Evolutionary conservation across 2,329 filamentous ascomycete genomes (phyloP).

Genomic region (Allantophomopsis lycopodina): DNA sequence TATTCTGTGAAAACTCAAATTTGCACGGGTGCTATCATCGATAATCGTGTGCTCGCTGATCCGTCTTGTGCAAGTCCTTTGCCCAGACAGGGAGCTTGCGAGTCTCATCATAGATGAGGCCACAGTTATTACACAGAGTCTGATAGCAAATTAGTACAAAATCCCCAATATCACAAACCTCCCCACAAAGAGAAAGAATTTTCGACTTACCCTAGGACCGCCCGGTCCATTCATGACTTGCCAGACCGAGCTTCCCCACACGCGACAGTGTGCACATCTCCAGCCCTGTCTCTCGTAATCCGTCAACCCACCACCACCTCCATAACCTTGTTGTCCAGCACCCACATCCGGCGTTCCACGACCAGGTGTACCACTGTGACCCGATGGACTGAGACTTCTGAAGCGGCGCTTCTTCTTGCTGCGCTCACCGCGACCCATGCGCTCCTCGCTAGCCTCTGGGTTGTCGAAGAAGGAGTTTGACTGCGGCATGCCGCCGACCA

Average conservation of each 20-base stretch:
- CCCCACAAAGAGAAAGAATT: not conserved
- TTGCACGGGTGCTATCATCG: constrained; percentile 8
- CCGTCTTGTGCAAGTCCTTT: constrained; percentile 45
- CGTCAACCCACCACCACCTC: constrained; percentile 42
- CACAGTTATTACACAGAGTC: constrained; percentile 90
- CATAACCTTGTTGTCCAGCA: constrained; percentile 55
- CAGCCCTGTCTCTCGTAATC: constrained; percentile 72
- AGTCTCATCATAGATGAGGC: constrained; percentile 77
- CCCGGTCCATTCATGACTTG: constrained; percentile 83
- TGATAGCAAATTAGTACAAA: constrained; percentile 21
- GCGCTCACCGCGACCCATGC: constrained; percentile 81
- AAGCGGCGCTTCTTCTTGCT: constrained; percentile 94
- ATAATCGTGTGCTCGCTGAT: constrained; percentile 15
- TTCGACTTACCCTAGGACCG: constrained; percentile 59
- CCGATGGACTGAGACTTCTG: constrained; percentile 71
- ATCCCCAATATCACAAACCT: not conserved
- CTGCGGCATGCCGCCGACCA: constrained; percentile 61
- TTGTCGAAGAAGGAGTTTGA: constrained; percentile 36
- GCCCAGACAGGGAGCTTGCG: constrained; percentile 70
- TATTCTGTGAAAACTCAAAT: too few species aligned
- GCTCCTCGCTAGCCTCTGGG: constrained; percentile 48
- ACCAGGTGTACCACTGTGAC: constrained; percentile 51
- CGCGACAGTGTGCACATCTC: constrained; percentile 77
- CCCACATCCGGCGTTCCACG: constrained; percentile 73
- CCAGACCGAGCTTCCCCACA: constrained; percentile 89